Base-by-base conservation (phyloP, 768 basidiomycete species). In the Rhizopogon rudus region DNA sequence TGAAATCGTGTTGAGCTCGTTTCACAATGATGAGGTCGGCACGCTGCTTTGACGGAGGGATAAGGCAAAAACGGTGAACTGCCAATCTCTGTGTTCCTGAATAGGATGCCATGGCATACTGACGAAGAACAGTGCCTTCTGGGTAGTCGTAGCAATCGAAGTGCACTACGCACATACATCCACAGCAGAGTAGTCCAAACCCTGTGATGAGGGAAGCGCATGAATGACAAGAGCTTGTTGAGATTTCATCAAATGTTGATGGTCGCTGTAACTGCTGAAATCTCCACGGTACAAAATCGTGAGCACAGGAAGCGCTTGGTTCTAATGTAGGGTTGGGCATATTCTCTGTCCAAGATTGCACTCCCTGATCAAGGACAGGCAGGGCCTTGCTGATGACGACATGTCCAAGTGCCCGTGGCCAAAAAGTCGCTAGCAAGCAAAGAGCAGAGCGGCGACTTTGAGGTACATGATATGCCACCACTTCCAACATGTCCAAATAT, bases 141-240 rank as follows among this genome's bases (percentile, higher is more conserved):
- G 83, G 80, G 56, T 83, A 76, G 60, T 88, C 83, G 61, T 90
- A 91, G 71, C 91, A 94, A 59, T 85, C 82, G 55, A 90, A 81
- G 67, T 94, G 91, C 6, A 89, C 81, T 1, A 76, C 71, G 56
- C 82, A 86, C 65, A 80, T 74, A 68, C 91, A 91, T 48, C 85
- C 77, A 1, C 86, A 78, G 63, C 91, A 93, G 10, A 84, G 67
- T 6, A 94, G 71, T 5, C 84, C 87, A 63, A 88, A 89, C n/a
- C 84, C 89, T 41, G 67, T 65, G 43, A 92, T 79, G 12, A 68
- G 59, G 25, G 71, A 74, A 13, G 70, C 66, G 62, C 89, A 93
- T 14, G 75, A 76, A 12, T 75, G 73, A 63, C 91, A 93, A 35
- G 75, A 71, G 44, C 71, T 66, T 16, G 74, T 71, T 25, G 77